phyloP scores from a whole-genome alignment of 768 basidiomycete genomes.

The Lactarius sp. region DNA sequence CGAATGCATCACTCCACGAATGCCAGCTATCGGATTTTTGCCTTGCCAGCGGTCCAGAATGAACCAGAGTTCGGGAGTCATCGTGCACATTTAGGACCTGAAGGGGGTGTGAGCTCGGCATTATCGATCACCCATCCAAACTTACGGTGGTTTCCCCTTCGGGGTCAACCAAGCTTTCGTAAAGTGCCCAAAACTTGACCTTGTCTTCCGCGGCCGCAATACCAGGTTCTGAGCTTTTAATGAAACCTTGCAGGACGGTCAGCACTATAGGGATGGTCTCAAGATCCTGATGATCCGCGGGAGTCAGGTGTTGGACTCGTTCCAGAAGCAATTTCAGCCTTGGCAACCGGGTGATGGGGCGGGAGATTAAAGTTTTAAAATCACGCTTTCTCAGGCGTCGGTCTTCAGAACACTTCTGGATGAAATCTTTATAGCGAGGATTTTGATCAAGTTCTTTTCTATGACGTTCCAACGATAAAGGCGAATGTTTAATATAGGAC shows the following conservation, averaged over 20 bases:
- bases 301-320: constrained; percentile 60
- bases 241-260: constrained; percentile 59
- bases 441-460: constrained; percentile 71
- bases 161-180: constrained; percentile 68
- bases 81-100: constrained; percentile 83
- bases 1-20: constrained; percentile 65
- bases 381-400: constrained; percentile 70
- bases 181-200: constrained; percentile 80
- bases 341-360: constrained; percentile 86
- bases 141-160: constrained; percentile 79
- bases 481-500: constrained; percentile 83
- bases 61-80: constrained; percentile 65
- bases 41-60: constrained; percentile 58
- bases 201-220: constrained; percentile 89
- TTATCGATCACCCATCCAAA: not conserved
- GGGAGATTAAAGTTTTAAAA: constrained; percentile 73
- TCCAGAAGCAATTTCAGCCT: constrained; percentile 72
- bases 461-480: constrained; percentile 77
- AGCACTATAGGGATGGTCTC: constrained; percentile 72
- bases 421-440: constrained; percentile 58
- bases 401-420: constrained; percentile 57
- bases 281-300: constrained; percentile 69
- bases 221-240: constrained; percentile 86
- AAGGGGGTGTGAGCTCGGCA: constrained; percentile 13
- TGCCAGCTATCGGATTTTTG: constrained; percentile 61